Evolutionary conservation across 805 yeast species (phyloP).

Genomic region (Wickerhamomyces bovis): DNA sequence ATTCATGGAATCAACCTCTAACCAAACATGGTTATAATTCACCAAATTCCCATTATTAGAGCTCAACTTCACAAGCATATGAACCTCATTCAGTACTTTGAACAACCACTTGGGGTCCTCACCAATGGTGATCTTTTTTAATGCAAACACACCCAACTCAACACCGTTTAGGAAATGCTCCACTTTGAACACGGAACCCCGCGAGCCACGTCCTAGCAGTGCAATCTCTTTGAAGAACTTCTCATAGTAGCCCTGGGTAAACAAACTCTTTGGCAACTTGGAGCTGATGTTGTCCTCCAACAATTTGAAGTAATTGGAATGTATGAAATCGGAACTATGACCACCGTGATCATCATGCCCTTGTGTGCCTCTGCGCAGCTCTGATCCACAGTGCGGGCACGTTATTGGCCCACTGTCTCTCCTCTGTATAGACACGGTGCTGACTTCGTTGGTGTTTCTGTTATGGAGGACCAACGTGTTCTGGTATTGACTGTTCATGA

Average conservation of each 20-base stretch:
- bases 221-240: constrained; percentile 61
- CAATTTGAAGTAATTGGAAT: constrained; percentile 16
- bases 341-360: not conserved
- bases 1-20: constrained; percentile 55
- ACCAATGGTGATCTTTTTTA: constrained; percentile 82
- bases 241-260: constrained; percentile 76
- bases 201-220: constrained; percentile 73
- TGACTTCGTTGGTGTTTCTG: constrained; percentile 5
- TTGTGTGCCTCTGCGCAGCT: not conserved
- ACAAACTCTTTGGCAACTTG: constrained; percentile 47
- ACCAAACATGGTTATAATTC: constrained; percentile 88
- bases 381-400: constrained; percentile 10
- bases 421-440: constrained; percentile 1
- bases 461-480: constrained; percentile 7
- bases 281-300: constrained; percentile 14
- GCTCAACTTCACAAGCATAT: constrained; percentile 48
- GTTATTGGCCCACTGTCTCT: not conserved
- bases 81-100: constrained; percentile 71
- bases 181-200: constrained; percentile 80
- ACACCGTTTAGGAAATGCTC: constrained; percentile 72
- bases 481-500: constrained; percentile 1
- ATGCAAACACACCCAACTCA: constrained; percentile 72
- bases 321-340: constrained; percentile 5
- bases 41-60: constrained; percentile 58
- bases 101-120: constrained; percentile 62